Evolutionary conservation across 192 early-diverging fungal genomes (phyloP).

Genomic region (Podila clonocystis): DNA sequence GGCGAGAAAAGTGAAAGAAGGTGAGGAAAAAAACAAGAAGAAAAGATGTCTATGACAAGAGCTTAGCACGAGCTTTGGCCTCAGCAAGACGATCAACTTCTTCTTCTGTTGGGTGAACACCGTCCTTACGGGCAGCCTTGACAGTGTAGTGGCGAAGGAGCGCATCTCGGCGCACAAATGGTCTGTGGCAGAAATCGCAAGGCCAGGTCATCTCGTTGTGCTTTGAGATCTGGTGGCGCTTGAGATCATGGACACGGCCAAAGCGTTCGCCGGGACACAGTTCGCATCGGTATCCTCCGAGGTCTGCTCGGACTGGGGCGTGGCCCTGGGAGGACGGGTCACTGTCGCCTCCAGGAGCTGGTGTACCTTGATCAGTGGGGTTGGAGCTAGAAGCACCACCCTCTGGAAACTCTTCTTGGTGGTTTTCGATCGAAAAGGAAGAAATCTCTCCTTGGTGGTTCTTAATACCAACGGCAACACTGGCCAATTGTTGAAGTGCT

Average conservation of each 20-base stretch:
- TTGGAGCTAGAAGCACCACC: not conserved
- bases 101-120: slow-evolving; percentile 40
- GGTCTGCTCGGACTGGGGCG: slow-evolving; percentile 4
- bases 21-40: not conserved
- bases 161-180: slow-evolving; percentile 43
- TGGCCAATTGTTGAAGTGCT: slow-evolving; percentile 43
- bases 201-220: slow-evolving; percentile 54
- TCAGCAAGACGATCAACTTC: slow-evolving; percentile 39
- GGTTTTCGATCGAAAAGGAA: slow-evolving; percentile 8
- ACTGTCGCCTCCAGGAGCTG: not conserved
- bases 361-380: not conserved
- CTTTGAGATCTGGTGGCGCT: slow-evolving; percentile 48
- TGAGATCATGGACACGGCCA: slow-evolving; percentile 48
- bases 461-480: slow-evolving; percentile 41
- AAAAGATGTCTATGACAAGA: slow-evolving; percentile 11
- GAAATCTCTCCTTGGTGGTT: slow-evolving; percentile 23
- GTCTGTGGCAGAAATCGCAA: slow-evolving; percentile 48
- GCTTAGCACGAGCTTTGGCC: slow-evolving; percentile 40
- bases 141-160: slow-evolving; percentile 44
- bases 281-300: slow-evolving; percentile 40
- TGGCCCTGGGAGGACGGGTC: not conserved
- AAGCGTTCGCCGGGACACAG: slow-evolving; percentile 46
- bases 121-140: slow-evolving; percentile 34
- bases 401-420: not conserved
- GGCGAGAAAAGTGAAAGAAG: not conserved